Evolutionary conservation across 768 basidiomycete species (phyloP).

Genomic region (Trametes gibbosa): DNA sequence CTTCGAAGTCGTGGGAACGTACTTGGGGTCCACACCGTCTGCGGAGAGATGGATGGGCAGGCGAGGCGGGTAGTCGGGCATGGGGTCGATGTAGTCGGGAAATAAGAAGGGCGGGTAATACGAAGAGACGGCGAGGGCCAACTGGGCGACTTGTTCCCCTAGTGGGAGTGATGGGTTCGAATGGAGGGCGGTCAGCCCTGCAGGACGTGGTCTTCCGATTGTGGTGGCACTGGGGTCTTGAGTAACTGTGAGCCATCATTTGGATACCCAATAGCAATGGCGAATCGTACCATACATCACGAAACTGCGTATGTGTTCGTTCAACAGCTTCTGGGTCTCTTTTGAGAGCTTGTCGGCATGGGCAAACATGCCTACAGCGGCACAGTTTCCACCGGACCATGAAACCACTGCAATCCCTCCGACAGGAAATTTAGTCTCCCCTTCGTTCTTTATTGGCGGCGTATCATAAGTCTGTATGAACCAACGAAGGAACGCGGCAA

Average conservation of each 20-base stretch:
- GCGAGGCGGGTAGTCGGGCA: neutral
- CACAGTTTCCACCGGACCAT: constrained; percentile 20
- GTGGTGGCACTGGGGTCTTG: constrained; percentile 4
- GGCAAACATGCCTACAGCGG: constrained; percentile 13
- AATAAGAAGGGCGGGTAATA: constrained; percentile 9
- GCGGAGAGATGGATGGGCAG: neutral
- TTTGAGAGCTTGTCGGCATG: constrained; percentile 10
- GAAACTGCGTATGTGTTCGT: constrained; percentile 14
- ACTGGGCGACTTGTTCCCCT: neutral
- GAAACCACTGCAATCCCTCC: constrained; percentile 9
- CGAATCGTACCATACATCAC: constrained; percentile 14
- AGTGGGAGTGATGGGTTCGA: neutral
- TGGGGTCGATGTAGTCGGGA: neutral
- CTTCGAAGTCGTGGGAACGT: neutral
- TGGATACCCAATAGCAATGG: too few species aligned
- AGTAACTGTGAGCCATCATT: too few species aligned
- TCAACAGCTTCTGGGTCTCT: constrained; percentile 9
- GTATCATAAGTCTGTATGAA: constrained; percentile 17
- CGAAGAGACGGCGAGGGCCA: constrained; percentile 1
- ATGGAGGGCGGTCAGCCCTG: neutral
- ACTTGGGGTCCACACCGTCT: neutral
- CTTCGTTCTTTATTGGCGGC: constrained; percentile 1
- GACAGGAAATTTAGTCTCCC: neutral
- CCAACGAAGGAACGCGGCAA: constrained; percentile 20
- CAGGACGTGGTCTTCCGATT: neutral